Percentiles rank a stretch among this genome's conserved stretches.
phyloP scores from a whole-genome alignment of 2,329 filamentous ascomycete species.

The Gliomastix tumulicola region DNA sequence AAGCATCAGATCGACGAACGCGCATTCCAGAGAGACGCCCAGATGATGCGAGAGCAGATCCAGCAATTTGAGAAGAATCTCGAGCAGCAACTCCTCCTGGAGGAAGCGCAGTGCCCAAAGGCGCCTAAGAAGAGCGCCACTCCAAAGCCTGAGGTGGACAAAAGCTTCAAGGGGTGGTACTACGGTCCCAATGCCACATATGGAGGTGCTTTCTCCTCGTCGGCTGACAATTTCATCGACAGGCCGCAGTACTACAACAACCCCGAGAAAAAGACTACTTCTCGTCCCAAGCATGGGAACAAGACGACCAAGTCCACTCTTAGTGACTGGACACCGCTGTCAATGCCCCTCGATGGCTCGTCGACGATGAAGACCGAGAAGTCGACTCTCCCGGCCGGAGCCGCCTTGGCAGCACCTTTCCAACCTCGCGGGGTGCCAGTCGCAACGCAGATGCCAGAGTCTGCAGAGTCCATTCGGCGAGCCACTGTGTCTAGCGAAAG shows the following conservation, averaged over 20 bases:
- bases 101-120: conserved; percentile 34
- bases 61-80: conserved; percentile 40
- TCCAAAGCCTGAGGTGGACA: too few species aligned
- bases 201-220: too few species aligned
- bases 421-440: too few species aligned
- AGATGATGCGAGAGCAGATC: conserved; percentile 36
- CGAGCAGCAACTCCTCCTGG: conserved; percentile 35
- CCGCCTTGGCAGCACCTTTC: conserved; percentile 42
- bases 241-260: too few species aligned
- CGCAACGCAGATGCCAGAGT: too few species aligned
- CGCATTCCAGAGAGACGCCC: conserved; percentile 35
- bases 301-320: conserved; percentile 19
- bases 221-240: too few species aligned
- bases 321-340: conserved; percentile 10
- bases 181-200: too few species aligned
- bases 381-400: conserved; percentile 32
- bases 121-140: conserved; percentile 13
- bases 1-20: conserved; percentile 55
- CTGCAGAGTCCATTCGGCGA: too few species aligned
- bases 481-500: too few species aligned
- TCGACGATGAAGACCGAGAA: too few species aligned
- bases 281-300: conserved; percentile 13
- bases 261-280: conserved; percentile 4
- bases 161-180: too few species aligned
- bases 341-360: conserved; percentile 10